Conservation (phyloP, 2,329 filamentous ascomycete genomes). For the Orbilia javanica region DNA sequence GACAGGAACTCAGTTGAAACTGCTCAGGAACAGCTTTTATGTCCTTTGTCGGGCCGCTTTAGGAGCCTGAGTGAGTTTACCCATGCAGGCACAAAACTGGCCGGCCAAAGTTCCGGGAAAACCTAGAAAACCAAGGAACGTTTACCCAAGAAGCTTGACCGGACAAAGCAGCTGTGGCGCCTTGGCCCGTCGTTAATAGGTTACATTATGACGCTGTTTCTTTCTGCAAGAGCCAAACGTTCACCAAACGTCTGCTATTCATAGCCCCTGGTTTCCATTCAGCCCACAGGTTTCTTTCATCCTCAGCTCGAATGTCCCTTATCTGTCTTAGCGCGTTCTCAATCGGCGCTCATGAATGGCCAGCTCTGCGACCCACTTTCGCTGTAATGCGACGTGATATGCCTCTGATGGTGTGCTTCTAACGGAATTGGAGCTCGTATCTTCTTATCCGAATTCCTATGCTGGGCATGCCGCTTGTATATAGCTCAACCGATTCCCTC, state of each 20-base stretch:
- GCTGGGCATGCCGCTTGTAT: constrained; percentile 31
- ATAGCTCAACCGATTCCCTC: constrained; percentile 27
- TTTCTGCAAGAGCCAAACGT: constrained; percentile 30
- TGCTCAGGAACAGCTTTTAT: not conserved
- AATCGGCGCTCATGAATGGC: constrained; percentile 44
- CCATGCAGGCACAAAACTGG: not conserved
- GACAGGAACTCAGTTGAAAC: constrained; percentile 6
- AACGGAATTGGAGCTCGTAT: constrained; percentile 33
- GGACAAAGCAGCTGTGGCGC: constrained; percentile 36
- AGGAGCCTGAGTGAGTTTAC: not conserved
- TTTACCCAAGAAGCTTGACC: constrained; percentile 19
- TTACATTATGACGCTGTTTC: constrained; percentile 49
- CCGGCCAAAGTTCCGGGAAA: constrained; percentile 5
- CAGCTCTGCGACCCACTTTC: constrained; percentile 41
- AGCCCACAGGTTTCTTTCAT: constrained; percentile 28
- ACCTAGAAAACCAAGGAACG: constrained; percentile 11
- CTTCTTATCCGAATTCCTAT: constrained; percentile 48
- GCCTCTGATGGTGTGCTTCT: constrained; percentile 43
- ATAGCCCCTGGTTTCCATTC: constrained; percentile 57
- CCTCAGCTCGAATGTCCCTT: constrained; percentile 22
- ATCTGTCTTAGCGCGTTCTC: constrained; percentile 31
- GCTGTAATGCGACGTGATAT: constrained; percentile 55
- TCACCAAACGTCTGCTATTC: constrained; percentile 51
- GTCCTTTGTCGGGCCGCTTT: not conserved
- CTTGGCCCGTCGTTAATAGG: constrained; percentile 26